A percentile compares a stretch with the other conserved stretches of the same genome.
Conservation (phyloP, 331 rosid species). For the Saraca asoca region DNA sequence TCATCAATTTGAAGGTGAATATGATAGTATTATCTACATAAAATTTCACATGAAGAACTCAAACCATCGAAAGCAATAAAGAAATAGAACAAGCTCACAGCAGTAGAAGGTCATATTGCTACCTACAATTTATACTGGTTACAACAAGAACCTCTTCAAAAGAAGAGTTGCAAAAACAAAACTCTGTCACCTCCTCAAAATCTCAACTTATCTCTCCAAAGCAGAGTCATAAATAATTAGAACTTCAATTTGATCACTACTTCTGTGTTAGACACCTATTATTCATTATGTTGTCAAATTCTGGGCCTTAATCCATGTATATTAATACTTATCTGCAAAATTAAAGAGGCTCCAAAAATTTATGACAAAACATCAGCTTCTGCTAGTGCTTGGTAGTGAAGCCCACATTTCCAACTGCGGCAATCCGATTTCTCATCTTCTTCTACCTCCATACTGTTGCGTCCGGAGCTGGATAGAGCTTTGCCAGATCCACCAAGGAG, state of each 20-base stretch:
- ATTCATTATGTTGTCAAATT: constrained; percentile 39
- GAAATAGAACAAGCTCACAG: constrained; percentile 5
- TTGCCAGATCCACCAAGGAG: constrained; percentile 49
- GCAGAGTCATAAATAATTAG: constrained; percentile 31
- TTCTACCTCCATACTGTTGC: constrained; percentile 62
- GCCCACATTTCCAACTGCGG: constrained; percentile 57
- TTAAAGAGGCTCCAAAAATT: constrained; percentile 31
- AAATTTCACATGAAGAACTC: too few relatives aligned
- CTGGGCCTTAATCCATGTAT: constrained; percentile 45
- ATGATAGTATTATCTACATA: too few relatives aligned
- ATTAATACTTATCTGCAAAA: constrained; percentile 48
- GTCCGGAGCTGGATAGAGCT: constrained; percentile 56
- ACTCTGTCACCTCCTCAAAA: constrained; percentile 25
- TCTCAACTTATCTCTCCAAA: constrained; percentile 35
- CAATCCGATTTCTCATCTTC: constrained; percentile 82
- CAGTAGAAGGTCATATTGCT: constrained; percentile 2
- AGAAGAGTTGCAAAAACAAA: constrained; percentile 10
- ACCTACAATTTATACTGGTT: constrained; percentile 36
- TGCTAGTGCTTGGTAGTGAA: constrained; percentile 40
- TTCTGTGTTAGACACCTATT: constrained; percentile 43
- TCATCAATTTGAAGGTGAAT: too few relatives aligned
- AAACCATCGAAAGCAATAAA: too few relatives aligned
- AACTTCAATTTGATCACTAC: constrained; percentile 35
- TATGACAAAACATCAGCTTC: constrained; percentile 41
- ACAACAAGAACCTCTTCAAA: constrained; percentile 40